These are phyloP conservation scores for Arctium lappa DNA, from an alignment of 129 eudicot genomes.

Conservation along the genomic window DNA sequence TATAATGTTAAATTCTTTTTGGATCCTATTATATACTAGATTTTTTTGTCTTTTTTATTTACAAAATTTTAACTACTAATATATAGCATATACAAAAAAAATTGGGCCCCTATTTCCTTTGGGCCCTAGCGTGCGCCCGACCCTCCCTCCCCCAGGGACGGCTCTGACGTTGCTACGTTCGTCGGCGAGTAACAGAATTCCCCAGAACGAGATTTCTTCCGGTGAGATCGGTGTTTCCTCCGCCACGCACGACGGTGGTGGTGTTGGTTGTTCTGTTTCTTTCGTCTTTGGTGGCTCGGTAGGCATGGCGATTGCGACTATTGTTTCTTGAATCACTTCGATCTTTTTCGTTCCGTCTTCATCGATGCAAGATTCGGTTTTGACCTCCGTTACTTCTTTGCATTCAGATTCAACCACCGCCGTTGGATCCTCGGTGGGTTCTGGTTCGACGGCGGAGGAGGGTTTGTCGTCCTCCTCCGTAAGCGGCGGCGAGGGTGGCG, in stretches of 20 bases:
- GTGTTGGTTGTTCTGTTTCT: constrained; percentile 16
- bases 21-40: no score
- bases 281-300: constrained; percentile 22
- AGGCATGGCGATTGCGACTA: constrained; percentile 33
- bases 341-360: constrained; percentile 52
- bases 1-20: no score
- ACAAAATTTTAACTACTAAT: no score
- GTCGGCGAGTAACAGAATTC: constrained; percentile 65
- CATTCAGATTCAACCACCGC: constrained; percentile 8
- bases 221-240: constrained; percentile 39
- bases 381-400: constrained; percentile 30
- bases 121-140: no score
- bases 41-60: no score
- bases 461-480: constrained; percentile 23
- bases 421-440: neutral
- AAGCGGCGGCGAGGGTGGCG: constrained; percentile 31
- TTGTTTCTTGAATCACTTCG: constrained; percentile 71
- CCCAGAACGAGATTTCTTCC: constrained; percentile 72
- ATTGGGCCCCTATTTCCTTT: no score
- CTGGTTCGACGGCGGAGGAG: constrained; percentile 9
- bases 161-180: constrained; percentile 27
- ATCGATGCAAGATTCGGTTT: constrained; percentile 28
- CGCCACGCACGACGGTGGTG: constrained; percentile 19
- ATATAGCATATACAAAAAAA: no score
- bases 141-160: no score